Percentiles rank a stretch among this genome's conserved stretches.
Evolutionary conservation across 352 stramenopile species (phyloP).

Genomic region (Peronospora farinosa): DNA sequence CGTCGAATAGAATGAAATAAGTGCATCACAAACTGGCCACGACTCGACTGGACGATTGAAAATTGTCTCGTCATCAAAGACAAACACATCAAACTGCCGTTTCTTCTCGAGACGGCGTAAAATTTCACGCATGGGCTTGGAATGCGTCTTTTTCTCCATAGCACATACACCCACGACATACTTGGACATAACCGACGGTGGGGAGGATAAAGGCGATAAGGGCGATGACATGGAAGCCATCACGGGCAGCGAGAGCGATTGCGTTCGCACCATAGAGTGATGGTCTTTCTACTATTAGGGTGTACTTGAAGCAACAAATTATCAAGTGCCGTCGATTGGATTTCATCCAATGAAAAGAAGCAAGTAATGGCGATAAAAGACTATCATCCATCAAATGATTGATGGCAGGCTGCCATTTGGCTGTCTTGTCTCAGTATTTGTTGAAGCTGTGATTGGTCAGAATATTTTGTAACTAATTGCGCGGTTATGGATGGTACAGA

Average conservation of each 20-base stretch:
- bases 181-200: slow-evolving; percentile 32
- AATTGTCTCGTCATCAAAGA: slow-evolving; percentile 97
- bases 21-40: slow-evolving; percentile 93
- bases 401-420: slow-evolving; percentile 3
- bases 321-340: background rate
- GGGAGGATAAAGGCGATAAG: slow-evolving; percentile 13
- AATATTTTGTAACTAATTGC: slow-evolving; percentile 4
- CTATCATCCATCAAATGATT: background rate
- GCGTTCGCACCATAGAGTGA: slow-evolving; percentile 30
- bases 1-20: slow-evolving; percentile 98
- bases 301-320: background rate
- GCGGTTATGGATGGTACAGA: background rate
- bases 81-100: slow-evolving; percentile 93
- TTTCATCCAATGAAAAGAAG: slow-evolving; percentile 11
- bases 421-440: background rate
- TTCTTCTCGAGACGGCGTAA: slow-evolving; percentile 88
- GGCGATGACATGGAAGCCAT: slow-evolving; percentile 7
- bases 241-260: slow-evolving; percentile 19
- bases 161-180: slow-evolving; percentile 95
- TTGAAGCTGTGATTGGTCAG: slow-evolving; percentile 1
- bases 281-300: slow-evolving; percentile 10
- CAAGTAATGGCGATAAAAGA: background rate
- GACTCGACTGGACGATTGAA: slow-evolving; percentile 91
- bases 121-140: slow-evolving; percentile 97
- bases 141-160: slow-evolving; percentile 98